Evolutionary conservation across 495 filamentous ascomycete species (phyloP).

Genomic region (Letharia columbiana): DNA sequence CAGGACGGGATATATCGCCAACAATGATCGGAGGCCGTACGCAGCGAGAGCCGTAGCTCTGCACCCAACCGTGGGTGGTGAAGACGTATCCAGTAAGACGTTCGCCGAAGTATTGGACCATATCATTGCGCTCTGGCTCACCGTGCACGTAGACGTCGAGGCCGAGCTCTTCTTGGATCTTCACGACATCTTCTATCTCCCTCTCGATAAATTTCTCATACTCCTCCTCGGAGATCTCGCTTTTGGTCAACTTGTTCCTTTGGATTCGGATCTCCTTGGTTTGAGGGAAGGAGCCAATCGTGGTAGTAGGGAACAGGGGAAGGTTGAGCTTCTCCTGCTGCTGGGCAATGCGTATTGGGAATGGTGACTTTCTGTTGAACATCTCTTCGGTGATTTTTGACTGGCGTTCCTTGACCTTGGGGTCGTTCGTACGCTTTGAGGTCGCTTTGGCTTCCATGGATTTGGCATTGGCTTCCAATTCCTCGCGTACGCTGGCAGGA

Average conservation of each 20-base stretch:
- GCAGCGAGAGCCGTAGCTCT: conserved; percentile 95
- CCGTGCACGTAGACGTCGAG: conserved; percentile 97
- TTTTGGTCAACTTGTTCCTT: conserved; percentile 96
- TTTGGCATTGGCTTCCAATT: conserved; percentile 91
- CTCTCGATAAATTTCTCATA: conserved; percentile 98
- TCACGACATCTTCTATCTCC: conserved; percentile 87
- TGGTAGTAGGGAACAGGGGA: conserved; percentile 96
- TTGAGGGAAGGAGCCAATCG: conserved; percentile 98
- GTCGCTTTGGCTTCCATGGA: conserved; percentile 79
- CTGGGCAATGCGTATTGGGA: conserved; percentile 70
- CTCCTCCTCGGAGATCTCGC: conserved; percentile 80
- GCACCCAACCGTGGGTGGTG: conserved; percentile 98
- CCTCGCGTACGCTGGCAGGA: conserved; percentile 70
- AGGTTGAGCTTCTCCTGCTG: conserved; percentile 85
- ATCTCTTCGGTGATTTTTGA: conserved; percentile 67
- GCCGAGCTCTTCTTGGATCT: conserved; percentile 94
- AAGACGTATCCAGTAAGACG: conserved; percentile 93
- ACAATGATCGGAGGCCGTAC: conserved; percentile 97
- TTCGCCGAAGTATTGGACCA: conserved; percentile 99
- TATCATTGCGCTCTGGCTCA: conserved; percentile 99
- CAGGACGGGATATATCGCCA: conserved; percentile 92
- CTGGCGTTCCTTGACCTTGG: conserved; percentile 91
- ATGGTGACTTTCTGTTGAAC: conserved; percentile 87
- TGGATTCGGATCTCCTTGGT: conserved; percentile 95
- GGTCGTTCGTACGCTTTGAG: conserved; percentile 92